phyloP scores from a whole-genome alignment of 495 filamentous ascomycete species.

The Xylaria nigripes region DNA sequence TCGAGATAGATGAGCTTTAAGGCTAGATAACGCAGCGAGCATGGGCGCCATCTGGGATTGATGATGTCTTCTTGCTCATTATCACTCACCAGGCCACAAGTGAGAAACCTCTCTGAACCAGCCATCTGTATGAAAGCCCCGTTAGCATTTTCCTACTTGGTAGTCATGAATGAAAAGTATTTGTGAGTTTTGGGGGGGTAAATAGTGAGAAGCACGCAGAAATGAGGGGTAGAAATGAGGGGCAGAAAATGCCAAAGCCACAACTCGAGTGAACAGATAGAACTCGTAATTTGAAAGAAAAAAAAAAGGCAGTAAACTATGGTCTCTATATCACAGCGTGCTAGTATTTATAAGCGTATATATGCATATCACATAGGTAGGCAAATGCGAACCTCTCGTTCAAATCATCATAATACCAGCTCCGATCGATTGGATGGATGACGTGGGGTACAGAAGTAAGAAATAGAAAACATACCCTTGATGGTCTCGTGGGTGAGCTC shows the following conservation, averaged over 20 bases:
- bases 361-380: too few species aligned
- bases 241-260: not conserved
- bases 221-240: not conserved
- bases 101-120: conserved; percentile 98
- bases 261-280: too few species aligned
- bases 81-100: conserved; percentile 79
- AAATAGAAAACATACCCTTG: conserved; percentile 34
- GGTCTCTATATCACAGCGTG: not conserved
- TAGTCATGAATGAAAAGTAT: not conserved
- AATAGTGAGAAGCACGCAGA: not conserved
- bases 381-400: not conserved
- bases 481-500: conserved; percentile 56
- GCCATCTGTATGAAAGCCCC: conserved; percentile 60
- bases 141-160: conserved; percentile 1
- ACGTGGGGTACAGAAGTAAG: conserved; percentile 5
- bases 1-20: not conserved
- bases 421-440: not conserved
- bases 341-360: too few species aligned
- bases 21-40: not conserved
- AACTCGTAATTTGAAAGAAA: not conserved
- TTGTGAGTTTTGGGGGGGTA: not conserved
- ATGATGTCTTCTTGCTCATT: not conserved
- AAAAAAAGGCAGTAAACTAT: not conserved
- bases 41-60: not conserved
- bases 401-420: not conserved